Base-by-base conservation (phyloP, 2,329 filamentous ascomycete species). In the Paramyrothecium sp. region DNA sequence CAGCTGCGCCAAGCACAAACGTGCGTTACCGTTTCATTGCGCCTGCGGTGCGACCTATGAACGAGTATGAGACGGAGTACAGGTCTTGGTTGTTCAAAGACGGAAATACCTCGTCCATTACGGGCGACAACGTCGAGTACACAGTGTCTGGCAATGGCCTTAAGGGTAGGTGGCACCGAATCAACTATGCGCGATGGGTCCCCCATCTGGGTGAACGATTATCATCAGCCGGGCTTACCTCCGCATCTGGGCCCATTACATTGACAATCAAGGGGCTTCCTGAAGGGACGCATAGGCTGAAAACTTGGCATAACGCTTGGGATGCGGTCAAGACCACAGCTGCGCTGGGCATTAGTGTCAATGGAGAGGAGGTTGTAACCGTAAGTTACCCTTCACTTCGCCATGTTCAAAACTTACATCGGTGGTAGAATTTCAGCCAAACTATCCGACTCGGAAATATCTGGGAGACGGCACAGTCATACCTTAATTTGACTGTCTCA, bases 381-480 rank as follows among this genome's bases (percentile, higher is more conserved):
- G 49, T 51, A 17, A 19, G 49, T 26, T 16, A 38, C 13, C n/a
- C 13, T 44, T 16, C 13, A 44, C 5, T 3, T 44, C 13, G n/a
- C 13, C 38, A 16, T 7, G 38, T 4, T 7, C 13, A 4, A 17
- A 4, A 17, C 38, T 44, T 16, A 44, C 38, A 17, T 7, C 13
- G 5, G 3, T 12, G 13, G n/a, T 12, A 44, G 38, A 44, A 44
- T 44, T 7, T 44, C n/a, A 44, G 13, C 13, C 49, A 51, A 30
- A 30, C 3, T 16, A 19, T 51, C 17, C 49, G 69, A 3, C 58
- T 63, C 2, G 67, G 70, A 56, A 72, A 69, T 51, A 64, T 71
- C 17, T 72, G 68, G 68, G 64, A 71, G 38, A 53, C 69, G 12
- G 63, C 64, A 10, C 56, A 61, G 13, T 71, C 68, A 1, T 69